Evolutionary conservation across 139 green algal species (phyloP).

Genomic region (Chlorokybus atmophyticus): DNA sequence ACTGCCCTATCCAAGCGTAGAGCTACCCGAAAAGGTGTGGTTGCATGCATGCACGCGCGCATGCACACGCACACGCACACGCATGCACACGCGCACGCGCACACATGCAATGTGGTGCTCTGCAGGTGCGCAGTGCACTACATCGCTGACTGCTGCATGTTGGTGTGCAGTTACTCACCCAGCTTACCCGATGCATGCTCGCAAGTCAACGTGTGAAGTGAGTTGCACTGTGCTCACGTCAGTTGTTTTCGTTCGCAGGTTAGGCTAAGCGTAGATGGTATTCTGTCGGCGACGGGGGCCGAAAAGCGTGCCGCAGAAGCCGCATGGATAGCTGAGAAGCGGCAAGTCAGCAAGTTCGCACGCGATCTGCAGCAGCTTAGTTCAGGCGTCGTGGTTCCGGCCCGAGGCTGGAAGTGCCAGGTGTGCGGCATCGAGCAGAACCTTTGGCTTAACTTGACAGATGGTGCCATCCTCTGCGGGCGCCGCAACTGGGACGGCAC

Average conservation of each 20-base stretch:
- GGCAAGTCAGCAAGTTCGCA: slow-evolving; percentile 69
- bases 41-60: too few relatives aligned
- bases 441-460: slow-evolving; percentile 96
- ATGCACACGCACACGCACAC: too few relatives aligned
- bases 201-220: too few relatives aligned
- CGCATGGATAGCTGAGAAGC: slow-evolving; percentile 33
- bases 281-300: slow-evolving; percentile 56
- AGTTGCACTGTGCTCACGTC: too few relatives aligned
- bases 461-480: slow-evolving; percentile 85
- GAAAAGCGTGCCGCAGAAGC: slow-evolving; percentile 21
- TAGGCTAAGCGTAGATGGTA: too few relatives aligned
- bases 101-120: too few relatives aligned
- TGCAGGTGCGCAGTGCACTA: too few relatives aligned
- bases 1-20: slow-evolving; percentile 16
- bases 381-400: slow-evolving; percentile 50
- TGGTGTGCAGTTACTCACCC: too few relatives aligned
- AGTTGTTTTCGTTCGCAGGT: too few relatives aligned
- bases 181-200: too few relatives aligned
- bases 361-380: slow-evolving; percentile 60
- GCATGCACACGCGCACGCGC: too few relatives aligned
- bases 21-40: slow-evolving; percentile 21
- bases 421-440: slow-evolving; percentile 68
- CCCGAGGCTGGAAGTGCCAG: slow-evolving; percentile 82
- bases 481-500: slow-evolving; percentile 50
- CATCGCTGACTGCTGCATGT: too few relatives aligned